These are phyloP conservation scores for Scleroderma bovista DNA, from an alignment of 768 basidiomycete species.

Conservation along the genomic window DNA sequence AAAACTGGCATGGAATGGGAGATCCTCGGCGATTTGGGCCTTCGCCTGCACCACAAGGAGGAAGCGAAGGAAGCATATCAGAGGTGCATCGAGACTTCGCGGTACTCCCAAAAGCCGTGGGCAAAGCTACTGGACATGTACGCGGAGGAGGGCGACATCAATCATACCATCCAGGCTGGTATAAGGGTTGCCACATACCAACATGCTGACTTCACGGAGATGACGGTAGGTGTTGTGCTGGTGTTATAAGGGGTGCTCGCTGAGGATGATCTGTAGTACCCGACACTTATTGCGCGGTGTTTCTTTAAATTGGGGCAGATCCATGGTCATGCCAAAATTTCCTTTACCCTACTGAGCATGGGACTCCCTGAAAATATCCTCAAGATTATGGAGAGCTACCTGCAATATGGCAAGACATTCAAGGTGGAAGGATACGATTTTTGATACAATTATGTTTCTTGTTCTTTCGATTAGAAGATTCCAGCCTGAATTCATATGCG, in stretches of 20 bases:
- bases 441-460: slow-evolving; percentile 27
- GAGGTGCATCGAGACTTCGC: slow-evolving; percentile 79
- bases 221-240: slow-evolving; percentile 54
- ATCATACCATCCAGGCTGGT: slow-evolving; percentile 83
- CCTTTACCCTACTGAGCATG: slow-evolving; percentile 91
- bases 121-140: slow-evolving; percentile 91
- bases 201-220: slow-evolving; percentile 84
- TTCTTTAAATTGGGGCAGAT: slow-evolving; percentile 92
- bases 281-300: slow-evolving; percentile 82
- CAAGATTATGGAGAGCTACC: slow-evolving; percentile 90
- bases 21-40: slow-evolving; percentile 90
- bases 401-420: slow-evolving; percentile 84
- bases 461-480: slow-evolving; percentile 1
- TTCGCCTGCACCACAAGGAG: slow-evolving; percentile 94
- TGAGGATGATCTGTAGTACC: slow-evolving; percentile 50
- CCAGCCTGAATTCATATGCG: background rate
- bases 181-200: slow-evolving; percentile 93
- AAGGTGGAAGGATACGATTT: slow-evolving; percentile 85
- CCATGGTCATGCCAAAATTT: slow-evolving; percentile 92
- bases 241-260: background rate
- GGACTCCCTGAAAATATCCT: slow-evolving; percentile 84
- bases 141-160: slow-evolving; percentile 93
- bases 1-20: slow-evolving; percentile 99
- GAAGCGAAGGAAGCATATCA: slow-evolving; percentile 98
- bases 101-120: slow-evolving; percentile 93